phyloP scores from a whole-genome alignment of 805 yeast species.

The Metschnikowia anglica region DNA sequence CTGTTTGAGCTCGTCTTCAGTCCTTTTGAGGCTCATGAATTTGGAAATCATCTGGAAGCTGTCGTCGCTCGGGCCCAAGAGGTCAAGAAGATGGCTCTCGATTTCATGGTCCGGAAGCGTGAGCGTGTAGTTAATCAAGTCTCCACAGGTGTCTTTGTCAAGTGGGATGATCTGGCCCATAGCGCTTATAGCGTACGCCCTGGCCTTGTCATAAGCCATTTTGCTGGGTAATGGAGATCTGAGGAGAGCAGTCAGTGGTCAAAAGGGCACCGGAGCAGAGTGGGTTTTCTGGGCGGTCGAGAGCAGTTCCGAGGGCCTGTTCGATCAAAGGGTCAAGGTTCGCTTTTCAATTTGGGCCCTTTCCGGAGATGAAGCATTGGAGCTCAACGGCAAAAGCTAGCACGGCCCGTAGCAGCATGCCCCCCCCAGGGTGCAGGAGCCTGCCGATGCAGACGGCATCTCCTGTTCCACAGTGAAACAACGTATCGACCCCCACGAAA shows the following conservation, averaged over 20 bases:
- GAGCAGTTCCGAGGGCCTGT: too few relatives aligned
- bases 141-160: slow-evolving; percentile 54
- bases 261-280: too few relatives aligned
- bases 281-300: too few relatives aligned
- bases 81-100: slow-evolving; percentile 51
- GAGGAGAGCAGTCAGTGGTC: too few relatives aligned
- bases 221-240: too few relatives aligned
- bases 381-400: too few relatives aligned
- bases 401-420: too few relatives aligned
- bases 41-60: slow-evolving; percentile 47
- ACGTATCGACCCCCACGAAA: background rate
- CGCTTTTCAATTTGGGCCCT: too few relatives aligned
- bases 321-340: too few relatives aligned
- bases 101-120: slow-evolving; percentile 48
- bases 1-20: slow-evolving; percentile 21
- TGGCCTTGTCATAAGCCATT: slow-evolving; percentile 24
- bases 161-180: slow-evolving; percentile 49
- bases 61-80: slow-evolving; percentile 58
- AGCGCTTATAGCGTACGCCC: slow-evolving; percentile 29
- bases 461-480: background rate
- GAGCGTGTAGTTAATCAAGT: slow-evolving; percentile 55
- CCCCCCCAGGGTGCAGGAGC: too few relatives aligned
- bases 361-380: too few relatives aligned
- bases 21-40: slow-evolving; percentile 42
- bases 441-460: background rate